Conservation (phyloP, 768 basidiomycete species). For the Mycena latifolia region DNA sequence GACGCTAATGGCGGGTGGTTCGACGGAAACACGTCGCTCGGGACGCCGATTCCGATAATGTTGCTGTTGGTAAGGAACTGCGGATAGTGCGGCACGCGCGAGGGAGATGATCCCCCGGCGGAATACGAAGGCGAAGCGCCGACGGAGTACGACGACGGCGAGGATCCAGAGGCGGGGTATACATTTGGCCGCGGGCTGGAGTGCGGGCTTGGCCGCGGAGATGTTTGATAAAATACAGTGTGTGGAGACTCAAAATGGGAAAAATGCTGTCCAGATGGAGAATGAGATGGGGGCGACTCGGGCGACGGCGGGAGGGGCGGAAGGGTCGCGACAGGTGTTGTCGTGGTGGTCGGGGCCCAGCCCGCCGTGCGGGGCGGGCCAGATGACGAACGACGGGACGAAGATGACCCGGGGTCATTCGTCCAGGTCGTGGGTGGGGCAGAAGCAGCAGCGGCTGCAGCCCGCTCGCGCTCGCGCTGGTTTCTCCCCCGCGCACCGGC, state of each 20-base stretch:
- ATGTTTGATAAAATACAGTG: slow-evolving; percentile 80
- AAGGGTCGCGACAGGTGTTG: slow-evolving; percentile 19
- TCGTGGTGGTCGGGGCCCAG: slow-evolving; percentile 19
- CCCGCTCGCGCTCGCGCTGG: slow-evolving; percentile 34
- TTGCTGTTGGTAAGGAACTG: slow-evolving; percentile 47
- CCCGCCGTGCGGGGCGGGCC: slow-evolving; percentile 28
- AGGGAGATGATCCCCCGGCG: slow-evolving; percentile 45
- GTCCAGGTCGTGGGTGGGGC: slow-evolving; percentile 28
- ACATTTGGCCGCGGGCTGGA: slow-evolving; percentile 55
- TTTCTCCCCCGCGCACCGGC: slow-evolving; percentile 32
- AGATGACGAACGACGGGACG: slow-evolving; percentile 27
- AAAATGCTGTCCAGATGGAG: slow-evolving; percentile 40
- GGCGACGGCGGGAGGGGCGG: slow-evolving; percentile 61
- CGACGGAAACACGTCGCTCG: slow-evolving; percentile 58
- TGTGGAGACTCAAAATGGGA: slow-evolving; percentile 51
- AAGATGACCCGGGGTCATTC: slow-evolving; percentile 23
- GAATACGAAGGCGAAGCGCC: slow-evolving; percentile 16
- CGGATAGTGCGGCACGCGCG: slow-evolving; percentile 54
- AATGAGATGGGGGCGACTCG: slow-evolving; percentile 51
- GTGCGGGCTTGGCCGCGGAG: slow-evolving; percentile 52
- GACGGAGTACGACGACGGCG: slow-evolving; percentile 22
- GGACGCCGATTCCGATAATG: slow-evolving; percentile 45
- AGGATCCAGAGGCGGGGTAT: slow-evolving; percentile 58
- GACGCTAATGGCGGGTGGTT: slow-evolving; percentile 48
- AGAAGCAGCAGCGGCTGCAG: slow-evolving; percentile 12